Evolutionary conservation across 2,329 filamentous ascomycete species (phyloP), one percentile per base, ranked within the genome.

Genomic region (Cordyceps farinosa): DNA sequence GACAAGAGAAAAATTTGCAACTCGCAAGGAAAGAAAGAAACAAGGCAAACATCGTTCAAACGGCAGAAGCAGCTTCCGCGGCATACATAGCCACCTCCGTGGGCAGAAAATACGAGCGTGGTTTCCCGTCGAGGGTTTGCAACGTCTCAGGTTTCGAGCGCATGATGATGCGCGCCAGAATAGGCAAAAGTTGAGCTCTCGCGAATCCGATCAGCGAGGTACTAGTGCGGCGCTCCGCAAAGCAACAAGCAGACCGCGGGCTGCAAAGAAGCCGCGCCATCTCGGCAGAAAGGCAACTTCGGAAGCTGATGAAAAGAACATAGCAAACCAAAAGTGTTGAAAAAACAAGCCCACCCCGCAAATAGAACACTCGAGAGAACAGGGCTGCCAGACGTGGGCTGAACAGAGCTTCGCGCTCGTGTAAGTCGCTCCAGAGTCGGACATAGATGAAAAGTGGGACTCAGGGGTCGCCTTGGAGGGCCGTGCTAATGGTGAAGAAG

Each of bases 391-490:
- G 5, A 30, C 13, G 29, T 17, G 51, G 22, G 34, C n/a, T 17
- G 51, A 53, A 17, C 10, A 53, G 15, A 17, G 32, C 36, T n/a
- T 44, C 30, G 40, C 44, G 32, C 27, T 52, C 27, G 38, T 61
- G 48, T 32, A 62, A 55, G 60, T 62, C 51, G 30, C 32, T 50
- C 52, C 27, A 38, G 30, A 42, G 51, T 62, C 40, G 51, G 60
- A 38, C 51, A 42, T 47, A 60, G 36, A 62, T 62, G 60, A 62
- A 62, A 51, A 57, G 52, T 62, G 60, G 60, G 42, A 56, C 52
- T 34, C 42, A 57, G 60, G 60, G 58, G 48, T 27, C 15, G 17
- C 29, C 34, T 30, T 29, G 2, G 58, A 61, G 48, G 56, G n/a
- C 58, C 38, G 58, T 61, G 58, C 58, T 22, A 32, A 17, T 3